Evolutionary conservation across 108 stramenopile species (phyloP), one percentile per base, ranked within the genome.

Genomic region (Nitzschia sp.): DNA sequence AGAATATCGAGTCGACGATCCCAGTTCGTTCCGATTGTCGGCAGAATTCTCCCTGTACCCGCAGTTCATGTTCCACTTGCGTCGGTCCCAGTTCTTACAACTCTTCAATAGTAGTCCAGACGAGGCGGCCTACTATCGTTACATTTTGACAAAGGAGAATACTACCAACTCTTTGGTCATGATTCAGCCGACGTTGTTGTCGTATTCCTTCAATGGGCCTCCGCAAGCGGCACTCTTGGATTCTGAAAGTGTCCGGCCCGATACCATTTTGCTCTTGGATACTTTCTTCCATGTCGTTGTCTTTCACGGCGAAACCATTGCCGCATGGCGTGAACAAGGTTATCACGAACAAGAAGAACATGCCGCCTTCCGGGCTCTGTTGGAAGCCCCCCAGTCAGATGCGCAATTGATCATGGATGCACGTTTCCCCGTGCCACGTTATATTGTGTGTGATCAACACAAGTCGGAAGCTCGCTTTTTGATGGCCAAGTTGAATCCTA

Each of bases 241-340:
- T 75, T 91, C 97, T 33, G 82, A 93, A 66, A 87, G 88, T 46
- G 97, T 98, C 3, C 93, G 96, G 6, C 91, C 97, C 4, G 98
- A 99, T 75, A 97, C 94, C 46, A 98, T 99, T 74, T 76, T 99
- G 42, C 79, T 99, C 6, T 80, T 99, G 29, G 98, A 99, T 70
- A 98, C 98, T 1, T 99, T 99, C 90, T 99, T 99, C 83, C 98
- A 98, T 64, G 99, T 99, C 15, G 97, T 99, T 35, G 97, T 99
- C 21, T 99, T 98, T 71, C 99, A 98, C 71, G 99, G 99, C 29
- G 98, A 98, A 80, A 99, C 99, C 3, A 94, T 98, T 61, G 99
- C 97, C 15, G 96, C 98, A 1, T 99, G 99, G 99, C 85, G 97
- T 46, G 97, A 98, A 70, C 88, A 94, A 53, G 93, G 96, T 26